A percentile compares a stretch with the other conserved stretches of the same genome.
These are phyloP conservation scores for Rhinocladiella similis DNA, from an alignment of 2,329 filamentous ascomycete genomes.

Conservation along the genomic window DNA sequence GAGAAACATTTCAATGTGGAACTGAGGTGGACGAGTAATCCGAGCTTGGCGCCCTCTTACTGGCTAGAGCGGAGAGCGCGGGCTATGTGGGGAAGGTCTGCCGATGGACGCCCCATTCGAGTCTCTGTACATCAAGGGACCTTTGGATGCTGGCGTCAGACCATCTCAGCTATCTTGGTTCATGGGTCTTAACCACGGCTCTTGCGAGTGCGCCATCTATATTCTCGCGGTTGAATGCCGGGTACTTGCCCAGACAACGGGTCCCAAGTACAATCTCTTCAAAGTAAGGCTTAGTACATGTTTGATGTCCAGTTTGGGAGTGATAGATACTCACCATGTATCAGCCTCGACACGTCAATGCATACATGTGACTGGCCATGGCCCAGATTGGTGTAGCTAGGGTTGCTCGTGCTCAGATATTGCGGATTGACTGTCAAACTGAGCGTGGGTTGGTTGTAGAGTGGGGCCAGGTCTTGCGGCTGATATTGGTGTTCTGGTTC, in stretches of 20 bases:
- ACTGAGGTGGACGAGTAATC: too few species aligned
- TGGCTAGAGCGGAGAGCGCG: too few species aligned
- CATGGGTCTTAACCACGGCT: slow-evolving; percentile 1
- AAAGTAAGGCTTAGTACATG: not conserved
- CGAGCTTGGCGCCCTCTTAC: too few species aligned
- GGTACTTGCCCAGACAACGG: not conserved
- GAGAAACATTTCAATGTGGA: too few species aligned
- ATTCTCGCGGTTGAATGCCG: not conserved
- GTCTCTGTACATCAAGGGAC: too few species aligned
- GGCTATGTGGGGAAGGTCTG: too few species aligned
- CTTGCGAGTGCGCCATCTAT: slow-evolving; percentile 1
- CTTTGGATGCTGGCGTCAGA: too few species aligned
- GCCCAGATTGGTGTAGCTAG: not conserved
- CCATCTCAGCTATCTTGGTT: not conserved
- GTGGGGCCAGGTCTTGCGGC: not conserved
- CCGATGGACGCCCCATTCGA: too few species aligned
- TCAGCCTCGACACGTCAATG: slow-evolving; percentile 1
- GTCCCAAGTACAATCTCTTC: slow-evolving; percentile 1
- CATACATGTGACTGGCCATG: not conserved
- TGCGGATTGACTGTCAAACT: not conserved
- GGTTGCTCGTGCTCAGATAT: not conserved
- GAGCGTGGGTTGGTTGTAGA: not conserved
- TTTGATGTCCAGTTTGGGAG: not conserved
- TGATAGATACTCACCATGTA: slow-evolving; percentile 1
- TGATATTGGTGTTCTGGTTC: not conserved